A percentile compares a stretch with the other conserved stretches of the same genome.
Conservation (phyloP, 2,329 filamentous ascomycete species). For the Calonectria multiphialidica region DNA sequence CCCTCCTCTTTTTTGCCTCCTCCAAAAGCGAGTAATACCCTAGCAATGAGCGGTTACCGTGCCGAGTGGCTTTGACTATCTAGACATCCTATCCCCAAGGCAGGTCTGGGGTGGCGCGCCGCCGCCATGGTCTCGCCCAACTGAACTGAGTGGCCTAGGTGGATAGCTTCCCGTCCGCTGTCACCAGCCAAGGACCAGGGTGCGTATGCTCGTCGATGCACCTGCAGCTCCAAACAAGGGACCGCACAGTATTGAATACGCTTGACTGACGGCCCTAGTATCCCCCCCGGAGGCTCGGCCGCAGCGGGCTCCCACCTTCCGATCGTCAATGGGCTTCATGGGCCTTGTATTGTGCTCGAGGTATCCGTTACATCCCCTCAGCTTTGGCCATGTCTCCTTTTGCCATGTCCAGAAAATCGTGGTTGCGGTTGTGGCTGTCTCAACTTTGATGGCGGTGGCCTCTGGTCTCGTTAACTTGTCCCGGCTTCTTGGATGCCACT, state of each 20-base stretch:
- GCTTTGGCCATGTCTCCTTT: slow-evolving; percentile 33
- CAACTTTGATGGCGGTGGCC: slow-evolving; percentile 27
- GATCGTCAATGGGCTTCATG: slow-evolving; percentile 15
- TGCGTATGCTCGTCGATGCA: neutral
- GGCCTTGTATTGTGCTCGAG: slow-evolving; percentile 29
- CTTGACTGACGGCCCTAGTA: neutral
- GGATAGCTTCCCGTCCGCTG: neutral
- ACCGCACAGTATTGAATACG: neutral
- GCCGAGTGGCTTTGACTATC: slow-evolving; percentile 7
- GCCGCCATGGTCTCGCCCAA: neutral
- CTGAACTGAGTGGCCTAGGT: neutral
- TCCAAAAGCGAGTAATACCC: neutral
- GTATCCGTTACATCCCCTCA: slow-evolving; percentile 40
- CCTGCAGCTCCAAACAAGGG: neutral
- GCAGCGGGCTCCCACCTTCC: slow-evolving; percentile 35
- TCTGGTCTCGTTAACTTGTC: slow-evolving; percentile 27
- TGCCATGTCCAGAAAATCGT: slow-evolving; percentile 30
- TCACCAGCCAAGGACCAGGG: neutral
- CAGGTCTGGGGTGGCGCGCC: neutral
- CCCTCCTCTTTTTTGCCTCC: neutral
- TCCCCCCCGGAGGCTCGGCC: slow-evolving; percentile 24
- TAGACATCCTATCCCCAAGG: neutral
- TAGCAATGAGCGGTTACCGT: neutral
- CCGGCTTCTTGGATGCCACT: slow-evolving; percentile 14
- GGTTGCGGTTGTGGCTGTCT: slow-evolving; percentile 36